phyloP scores from a whole-genome alignment of 805 yeast genomes.

The Wickerhamiella bombiphila region DNA sequence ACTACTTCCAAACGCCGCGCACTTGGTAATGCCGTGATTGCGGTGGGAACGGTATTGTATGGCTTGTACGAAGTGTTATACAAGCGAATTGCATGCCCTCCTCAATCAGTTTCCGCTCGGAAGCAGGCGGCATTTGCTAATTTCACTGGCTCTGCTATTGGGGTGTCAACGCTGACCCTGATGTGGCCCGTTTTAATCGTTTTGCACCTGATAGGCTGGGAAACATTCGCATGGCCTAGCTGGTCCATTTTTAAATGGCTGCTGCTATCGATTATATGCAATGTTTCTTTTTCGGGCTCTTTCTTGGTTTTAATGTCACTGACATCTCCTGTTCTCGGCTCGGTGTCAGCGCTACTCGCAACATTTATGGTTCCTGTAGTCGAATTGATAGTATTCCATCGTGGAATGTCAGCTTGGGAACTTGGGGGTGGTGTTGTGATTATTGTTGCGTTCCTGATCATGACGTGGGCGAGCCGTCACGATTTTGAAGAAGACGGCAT shows the following conservation, averaged over 20 bases:
- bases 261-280: slow-evolving; percentile 40
- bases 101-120: slow-evolving; percentile 45
- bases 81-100: slow-evolving; percentile 63
- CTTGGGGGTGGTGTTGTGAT: slow-evolving; percentile 56
- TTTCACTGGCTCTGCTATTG: slow-evolving; percentile 55
- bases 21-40: slow-evolving; percentile 56
- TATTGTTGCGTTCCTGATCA: slow-evolving; percentile 49
- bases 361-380: slow-evolving; percentile 65
- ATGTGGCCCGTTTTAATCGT: slow-evolving; percentile 36
- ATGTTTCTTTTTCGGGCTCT: slow-evolving; percentile 53
- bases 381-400: slow-evolving; percentile 57
- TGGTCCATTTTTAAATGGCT: slow-evolving; percentile 32
- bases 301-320: slow-evolving; percentile 68
- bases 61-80: slow-evolving; percentile 77
- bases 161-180: slow-evolving; percentile 37
- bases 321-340: slow-evolving; percentile 70
- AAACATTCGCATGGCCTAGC: slow-evolving; percentile 40
- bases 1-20: slow-evolving; percentile 40
- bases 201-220: slow-evolving; percentile 40
- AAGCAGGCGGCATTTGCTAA: slow-evolving; percentile 73
- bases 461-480: slow-evolving; percentile 23
- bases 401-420: slow-evolving; percentile 39
- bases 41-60: slow-evolving; percentile 59
- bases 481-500: slow-evolving; percentile 27
- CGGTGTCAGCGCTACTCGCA: slow-evolving; percentile 53